Evolutionary conservation across 2,329 filamentous ascomycete genomes (phyloP).

Genomic region (Colletotrichum lindemuthianum): DNA sequence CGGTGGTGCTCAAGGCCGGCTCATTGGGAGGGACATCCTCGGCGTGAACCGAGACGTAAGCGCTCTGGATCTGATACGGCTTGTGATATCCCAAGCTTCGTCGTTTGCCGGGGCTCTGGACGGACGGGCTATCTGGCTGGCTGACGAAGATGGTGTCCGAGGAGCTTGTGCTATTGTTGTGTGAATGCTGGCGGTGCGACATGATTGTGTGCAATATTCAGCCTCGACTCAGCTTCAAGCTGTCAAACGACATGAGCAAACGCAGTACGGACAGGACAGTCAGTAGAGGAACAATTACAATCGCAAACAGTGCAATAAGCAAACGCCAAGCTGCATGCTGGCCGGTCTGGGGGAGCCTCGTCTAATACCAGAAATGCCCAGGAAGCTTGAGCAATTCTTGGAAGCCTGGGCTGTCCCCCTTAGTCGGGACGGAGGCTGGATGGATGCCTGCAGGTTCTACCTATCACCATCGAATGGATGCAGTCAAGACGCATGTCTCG

Average conservation of each 20-base stretch:
- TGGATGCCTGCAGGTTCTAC: background rate
- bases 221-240: background rate
- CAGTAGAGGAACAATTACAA: background rate
- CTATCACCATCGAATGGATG: constrained; percentile 8
- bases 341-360: constrained; percentile 15
- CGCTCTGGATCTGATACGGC: constrained; percentile 15
- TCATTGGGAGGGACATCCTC: constrained; percentile 23
- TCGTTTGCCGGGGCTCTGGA: constrained; percentile 1
- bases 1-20: constrained; percentile 23
- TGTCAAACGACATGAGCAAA: background rate
- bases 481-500: constrained; percentile 6
- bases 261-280: background rate
- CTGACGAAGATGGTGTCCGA: constrained; percentile 23
- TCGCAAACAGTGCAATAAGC: background rate
- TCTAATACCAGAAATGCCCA: constrained; percentile 13
- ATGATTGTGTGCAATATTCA: background rate
- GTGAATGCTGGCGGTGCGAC: constrained; percentile 29
- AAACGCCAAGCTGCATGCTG: constrained; percentile 20
- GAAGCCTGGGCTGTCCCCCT: constrained; percentile 9
- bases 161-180: constrained; percentile 29
- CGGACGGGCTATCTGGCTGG: constrained; percentile 22
- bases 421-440: background rate
- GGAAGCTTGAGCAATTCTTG: constrained; percentile 20
- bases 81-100: constrained; percentile 20
- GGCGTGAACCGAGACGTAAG: constrained; percentile 14